Percentiles rank a stretch among this genome's conserved stretches.
These are phyloP conservation scores for Microcos paniculata DNA, from an alignment of 345 rosid species.

Conservation along the genomic window DNA sequence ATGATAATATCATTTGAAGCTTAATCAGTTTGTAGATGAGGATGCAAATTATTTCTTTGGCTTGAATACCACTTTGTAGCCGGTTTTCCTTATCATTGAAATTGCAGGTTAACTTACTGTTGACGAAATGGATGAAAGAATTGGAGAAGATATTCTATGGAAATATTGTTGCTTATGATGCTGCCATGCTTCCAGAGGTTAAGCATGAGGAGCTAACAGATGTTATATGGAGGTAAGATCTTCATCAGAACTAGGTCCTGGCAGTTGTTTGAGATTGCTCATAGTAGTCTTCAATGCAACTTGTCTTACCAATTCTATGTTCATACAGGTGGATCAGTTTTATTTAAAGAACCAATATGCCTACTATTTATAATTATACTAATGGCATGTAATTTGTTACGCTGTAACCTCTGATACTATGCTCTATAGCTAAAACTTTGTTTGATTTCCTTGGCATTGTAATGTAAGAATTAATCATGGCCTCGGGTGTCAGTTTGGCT, in stretches of 20 bases:
- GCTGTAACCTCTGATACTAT: too few species aligned
- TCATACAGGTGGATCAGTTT: background rate
- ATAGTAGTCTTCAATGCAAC: background rate
- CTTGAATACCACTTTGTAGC: background rate
- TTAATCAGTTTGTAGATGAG: background rate
- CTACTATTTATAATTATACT: background rate
- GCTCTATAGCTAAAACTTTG: background rate
- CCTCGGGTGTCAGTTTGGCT: background rate
- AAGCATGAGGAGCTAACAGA: conserved; percentile 63
- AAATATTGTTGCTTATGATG: conserved; percentile 83
- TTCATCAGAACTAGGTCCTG: background rate
- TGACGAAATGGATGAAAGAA: conserved; percentile 94
- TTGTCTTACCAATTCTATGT: background rate
- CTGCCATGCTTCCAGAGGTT: conserved; percentile 86
- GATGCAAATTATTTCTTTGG: background rate
- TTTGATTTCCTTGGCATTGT: background rate
- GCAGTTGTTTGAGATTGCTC: background rate
- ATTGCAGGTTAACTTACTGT: conserved; percentile 78
- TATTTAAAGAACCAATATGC: background rate
- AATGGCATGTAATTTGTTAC: background rate
- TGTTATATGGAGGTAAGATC: conserved; percentile 74
- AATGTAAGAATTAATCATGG: background rate
- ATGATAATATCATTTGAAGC: background rate
- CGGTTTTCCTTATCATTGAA: conserved; percentile 10
- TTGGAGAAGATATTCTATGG: conserved; percentile 95